Evolutionary conservation across 2,329 filamentous ascomycete species (phyloP).

Genomic region (Lasiodiplodia gonubiensis): DNA sequence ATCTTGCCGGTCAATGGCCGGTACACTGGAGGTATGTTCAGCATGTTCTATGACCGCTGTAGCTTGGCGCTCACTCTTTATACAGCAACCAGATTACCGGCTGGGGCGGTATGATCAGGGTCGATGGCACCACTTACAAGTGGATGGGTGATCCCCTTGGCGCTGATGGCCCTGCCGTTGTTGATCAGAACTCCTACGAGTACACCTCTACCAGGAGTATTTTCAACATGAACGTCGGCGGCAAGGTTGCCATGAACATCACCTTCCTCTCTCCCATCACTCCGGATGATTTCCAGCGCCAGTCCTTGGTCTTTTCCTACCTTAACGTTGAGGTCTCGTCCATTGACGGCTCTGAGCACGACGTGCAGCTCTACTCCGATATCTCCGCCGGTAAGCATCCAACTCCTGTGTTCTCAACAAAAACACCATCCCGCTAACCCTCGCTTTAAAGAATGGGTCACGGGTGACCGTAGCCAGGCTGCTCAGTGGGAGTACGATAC

Average conservation of each 20-base stretch:
- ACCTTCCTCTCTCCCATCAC: constrained; percentile 75
- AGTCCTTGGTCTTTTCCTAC: constrained; percentile 75
- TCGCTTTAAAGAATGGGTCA: constrained; percentile 68
- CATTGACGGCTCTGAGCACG: constrained; percentile 65
- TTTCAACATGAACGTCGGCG: constrained; percentile 69
- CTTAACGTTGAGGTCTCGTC: constrained; percentile 68
- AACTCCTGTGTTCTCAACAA: not conserved
- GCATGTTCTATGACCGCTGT: not conserved
- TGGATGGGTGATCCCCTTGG: constrained; percentile 68
- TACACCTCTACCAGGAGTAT: constrained; percentile 76
- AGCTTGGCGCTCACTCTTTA: not conserved
- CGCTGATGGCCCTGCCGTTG: constrained; percentile 45
- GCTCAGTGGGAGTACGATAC: constrained; percentile 67
- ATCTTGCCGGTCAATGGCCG: constrained; percentile 72
- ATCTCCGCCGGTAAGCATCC: constrained; percentile 66
- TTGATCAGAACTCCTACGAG: constrained; percentile 65
- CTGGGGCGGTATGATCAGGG: constrained; percentile 72
- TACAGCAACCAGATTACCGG: constrained; percentile 61
- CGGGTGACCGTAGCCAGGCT: constrained; percentile 62
- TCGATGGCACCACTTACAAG: constrained; percentile 67
- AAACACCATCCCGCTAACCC: not conserved
- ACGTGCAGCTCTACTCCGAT: constrained; percentile 74
- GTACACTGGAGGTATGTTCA: constrained; percentile 66
- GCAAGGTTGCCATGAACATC: constrained; percentile 67
- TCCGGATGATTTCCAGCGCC: constrained; percentile 67